phyloP scores from a whole-genome alignment of 495 filamentous ascomycete genomes.

The Amniculicola lignicola region DNA sequence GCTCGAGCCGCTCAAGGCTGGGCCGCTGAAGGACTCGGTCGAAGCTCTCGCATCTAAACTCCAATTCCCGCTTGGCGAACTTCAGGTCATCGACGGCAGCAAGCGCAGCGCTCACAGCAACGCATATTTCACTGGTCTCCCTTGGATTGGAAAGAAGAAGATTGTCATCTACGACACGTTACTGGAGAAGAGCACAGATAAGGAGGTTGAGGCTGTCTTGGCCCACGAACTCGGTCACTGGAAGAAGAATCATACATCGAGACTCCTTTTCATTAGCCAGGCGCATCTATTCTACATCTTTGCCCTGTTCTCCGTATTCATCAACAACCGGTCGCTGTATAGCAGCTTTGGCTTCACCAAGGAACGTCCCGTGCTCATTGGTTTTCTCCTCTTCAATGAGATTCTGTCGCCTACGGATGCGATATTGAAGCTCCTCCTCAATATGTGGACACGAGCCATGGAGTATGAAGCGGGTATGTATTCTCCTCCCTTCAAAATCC shows the following conservation, averaged over 20 bases:
- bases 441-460: constrained; percentile 86
- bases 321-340: constrained; percentile 91
- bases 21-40: constrained; percentile 79
- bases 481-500: neutral
- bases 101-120: constrained; percentile 97
- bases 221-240: constrained; percentile 97
- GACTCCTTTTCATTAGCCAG: constrained; percentile 75
- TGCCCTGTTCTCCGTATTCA: constrained; percentile 90
- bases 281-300: constrained; percentile 96
- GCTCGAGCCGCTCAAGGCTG: constrained; percentile 84
- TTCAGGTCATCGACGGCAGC: constrained; percentile 96
- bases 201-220: constrained; percentile 92
- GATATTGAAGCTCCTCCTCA: constrained; percentile 89
- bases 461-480: constrained; percentile 88
- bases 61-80: constrained; percentile 83
- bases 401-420: constrained; percentile 88
- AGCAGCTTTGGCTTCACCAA: constrained; percentile 83
- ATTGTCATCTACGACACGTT: constrained; percentile 98
- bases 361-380: constrained; percentile 87
- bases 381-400: constrained; percentile 94
- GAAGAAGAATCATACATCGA: constrained; percentile 91
- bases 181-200: constrained; percentile 85
- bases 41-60: constrained; percentile 80
- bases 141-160: constrained; percentile 88
- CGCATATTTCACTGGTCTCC: constrained; percentile 95